Evolutionary conservation across 371 early-diverging fungal species (phyloP).

Genomic region (Smittium culicis): DNA sequence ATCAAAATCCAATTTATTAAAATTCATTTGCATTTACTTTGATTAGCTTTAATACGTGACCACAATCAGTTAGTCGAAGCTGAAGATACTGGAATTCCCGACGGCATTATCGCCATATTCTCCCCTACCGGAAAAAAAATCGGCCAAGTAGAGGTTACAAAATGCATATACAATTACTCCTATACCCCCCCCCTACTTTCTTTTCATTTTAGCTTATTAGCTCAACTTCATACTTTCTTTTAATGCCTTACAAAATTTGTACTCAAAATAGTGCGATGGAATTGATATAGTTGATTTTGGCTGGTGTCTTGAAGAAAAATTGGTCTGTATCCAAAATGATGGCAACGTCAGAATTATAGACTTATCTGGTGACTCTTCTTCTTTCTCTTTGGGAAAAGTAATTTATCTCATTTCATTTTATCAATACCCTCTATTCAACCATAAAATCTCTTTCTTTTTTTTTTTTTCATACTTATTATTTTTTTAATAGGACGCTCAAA

Average conservation of each 20-base stretch:
- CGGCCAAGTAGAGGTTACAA: slow-evolving; percentile 59
- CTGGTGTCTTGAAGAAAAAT: slow-evolving; percentile 75
- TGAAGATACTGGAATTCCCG: slow-evolving; percentile 53
- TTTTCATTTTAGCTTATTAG: neutral
- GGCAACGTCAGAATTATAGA: slow-evolving; percentile 74
- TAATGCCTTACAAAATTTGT: neutral
- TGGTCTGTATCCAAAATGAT: slow-evolving; percentile 76
- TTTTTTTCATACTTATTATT: neutral
- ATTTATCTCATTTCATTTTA: neutral
- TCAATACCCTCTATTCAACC: neutral
- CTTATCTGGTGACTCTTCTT: slow-evolving; percentile 59
- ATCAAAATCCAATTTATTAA: neutral
- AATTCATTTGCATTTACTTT: neutral
- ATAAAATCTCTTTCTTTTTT: neutral
- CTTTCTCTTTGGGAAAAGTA: slow-evolving; percentile 59
- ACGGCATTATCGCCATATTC: slow-evolving; percentile 68
- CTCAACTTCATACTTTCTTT: too few relatives aligned
- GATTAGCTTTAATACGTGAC: slow-evolving; percentile 71
- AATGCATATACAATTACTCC: neutral
- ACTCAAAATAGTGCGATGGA: slow-evolving; percentile 61
- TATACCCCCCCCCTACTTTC: neutral
- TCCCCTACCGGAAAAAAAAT: slow-evolving; percentile 73
- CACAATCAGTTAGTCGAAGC: slow-evolving; percentile 63
- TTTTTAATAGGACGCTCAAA: slow-evolving; percentile 54
- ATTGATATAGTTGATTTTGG: slow-evolving; percentile 75